phyloP scores from a whole-genome alignment of 495 filamentous ascomycete genomes.

The Penicillium odoratum region DNA sequence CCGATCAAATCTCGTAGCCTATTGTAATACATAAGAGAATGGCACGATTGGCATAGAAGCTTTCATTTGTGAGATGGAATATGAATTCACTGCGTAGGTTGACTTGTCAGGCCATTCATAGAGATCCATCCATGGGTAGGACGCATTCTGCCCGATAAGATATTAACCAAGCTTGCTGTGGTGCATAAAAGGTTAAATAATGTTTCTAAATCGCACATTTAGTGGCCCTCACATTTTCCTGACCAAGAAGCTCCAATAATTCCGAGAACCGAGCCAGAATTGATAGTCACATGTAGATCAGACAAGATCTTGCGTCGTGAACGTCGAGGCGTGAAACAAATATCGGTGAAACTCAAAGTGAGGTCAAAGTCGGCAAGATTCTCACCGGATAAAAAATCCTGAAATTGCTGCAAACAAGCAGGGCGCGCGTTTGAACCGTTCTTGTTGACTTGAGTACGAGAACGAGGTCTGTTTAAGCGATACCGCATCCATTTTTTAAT shows the following conservation, averaged over 20 bases:
- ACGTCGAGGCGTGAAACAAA: background rate
- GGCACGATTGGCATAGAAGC: too few relatives aligned
- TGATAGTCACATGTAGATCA: background rate
- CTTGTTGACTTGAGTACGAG: background rate
- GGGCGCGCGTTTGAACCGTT: background rate
- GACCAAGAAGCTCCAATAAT: slow-evolving; percentile 3
- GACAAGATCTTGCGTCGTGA: background rate
- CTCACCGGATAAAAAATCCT: background rate
- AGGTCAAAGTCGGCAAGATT: too few relatives aligned
- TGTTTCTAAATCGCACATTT: background rate
- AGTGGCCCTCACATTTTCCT: background rate
- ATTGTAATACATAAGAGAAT: too few relatives aligned
- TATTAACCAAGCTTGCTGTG: background rate
- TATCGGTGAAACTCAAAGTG: background rate
- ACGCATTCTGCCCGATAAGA: background rate
- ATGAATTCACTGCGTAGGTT: background rate
- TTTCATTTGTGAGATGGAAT: background rate
- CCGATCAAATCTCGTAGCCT: slow-evolving; percentile 36
- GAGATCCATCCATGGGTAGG: background rate
- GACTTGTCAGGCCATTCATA: background rate
- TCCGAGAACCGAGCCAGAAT: background rate
- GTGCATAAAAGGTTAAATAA: background rate
- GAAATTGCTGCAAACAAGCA: background rate
- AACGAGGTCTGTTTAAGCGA: background rate
- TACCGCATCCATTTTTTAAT: too few relatives aligned